Base-by-base conservation (phyloP, 192 early-diverging fungal genomes). In the Umbelopsis vinacea region DNA sequence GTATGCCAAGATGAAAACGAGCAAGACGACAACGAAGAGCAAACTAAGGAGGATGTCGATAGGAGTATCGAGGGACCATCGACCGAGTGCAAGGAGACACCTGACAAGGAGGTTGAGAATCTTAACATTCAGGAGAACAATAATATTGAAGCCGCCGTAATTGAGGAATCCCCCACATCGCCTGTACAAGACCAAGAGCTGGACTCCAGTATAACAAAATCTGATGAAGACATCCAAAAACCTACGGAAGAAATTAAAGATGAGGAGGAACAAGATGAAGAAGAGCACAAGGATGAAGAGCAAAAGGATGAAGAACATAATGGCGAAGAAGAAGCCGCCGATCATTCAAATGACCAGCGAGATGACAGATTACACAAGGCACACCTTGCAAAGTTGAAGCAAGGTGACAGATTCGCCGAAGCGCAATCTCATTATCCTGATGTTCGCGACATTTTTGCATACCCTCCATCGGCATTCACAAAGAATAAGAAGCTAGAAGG, bases 101-200 rank as follows among this genome's bases (percentile, higher is more conserved):
- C 70, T 46, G 55, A 52, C 46, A 22, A 21, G 35, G 37, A 46
- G 37, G 45, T 55, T 37, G 69, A 52, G 37, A 70, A 70, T 55
- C 37, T 52, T 70, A 38, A 70, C 45, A 70, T 70, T 70, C 37
- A 52, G 47, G 29, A 70, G 57, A 63, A 63, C 33, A 29, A 63
- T 37, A 29, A 29, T 37, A 7, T 37, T 37, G 17, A 29, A 63
- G 33, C 9, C 2, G 5, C 57, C 26, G 57, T 37, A 37, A 38
- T n/a, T 63, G 57, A 37, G 12, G 33, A 35, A 14, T 63, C 57
- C 26, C 57, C 33, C 26, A 63, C 33, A 63, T 29, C 26, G 12
- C 57, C 33, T 29, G 33, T 17, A 63, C 26, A 63, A 37, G 57
- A 63, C 26, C 29, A 63, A n/a, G 57, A 63, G 33, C 24, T 60